A percentile compares a stretch with the other conserved stretches of the same genome.
Conservation (phyloP, 177 flowering plant species). For the Telopea speciosissima region DNA sequence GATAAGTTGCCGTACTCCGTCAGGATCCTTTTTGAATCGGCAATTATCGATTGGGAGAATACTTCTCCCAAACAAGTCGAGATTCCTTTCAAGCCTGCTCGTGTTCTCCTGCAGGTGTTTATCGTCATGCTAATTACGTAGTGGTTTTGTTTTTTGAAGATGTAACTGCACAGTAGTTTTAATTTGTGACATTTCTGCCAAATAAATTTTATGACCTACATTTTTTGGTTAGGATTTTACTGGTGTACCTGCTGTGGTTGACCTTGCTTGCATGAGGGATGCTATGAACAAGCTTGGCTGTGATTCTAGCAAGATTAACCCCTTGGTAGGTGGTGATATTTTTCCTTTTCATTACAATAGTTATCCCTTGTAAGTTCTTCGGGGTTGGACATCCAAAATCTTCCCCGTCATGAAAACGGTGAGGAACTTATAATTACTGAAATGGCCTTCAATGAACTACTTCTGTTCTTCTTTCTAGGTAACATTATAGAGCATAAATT, state of each 20-base stretch:
- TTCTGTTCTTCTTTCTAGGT: too few species aligned
- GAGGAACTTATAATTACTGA: neutral
- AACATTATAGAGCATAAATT: too few species aligned
- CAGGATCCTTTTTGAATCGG: constrained; percentile 66
- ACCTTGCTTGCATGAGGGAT: constrained; percentile 82
- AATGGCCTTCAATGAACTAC: neutral
- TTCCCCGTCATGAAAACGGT: neutral
- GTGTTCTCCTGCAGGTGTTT: constrained; percentile 68
- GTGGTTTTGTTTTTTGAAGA: too few species aligned
- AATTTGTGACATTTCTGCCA: neutral
- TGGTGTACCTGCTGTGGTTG: constrained; percentile 84
- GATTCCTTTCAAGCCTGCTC: constrained; percentile 83
- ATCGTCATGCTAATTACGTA: neutral
- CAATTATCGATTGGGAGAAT: constrained; percentile 78
- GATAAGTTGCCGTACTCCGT: constrained; percentile 75
- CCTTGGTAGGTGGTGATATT: constrained; percentile 39
- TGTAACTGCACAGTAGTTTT: neutral
- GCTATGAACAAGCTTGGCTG: constrained; percentile 68
- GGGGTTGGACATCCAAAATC: neutral
- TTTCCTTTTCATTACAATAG: too few species aligned
- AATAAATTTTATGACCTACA: constrained; percentile 2
- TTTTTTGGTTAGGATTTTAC: constrained; percentile 57
- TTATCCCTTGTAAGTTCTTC: neutral
- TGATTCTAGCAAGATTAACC: constrained; percentile 69
- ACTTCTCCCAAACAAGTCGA: constrained; percentile 70